Base-by-base conservation (phyloP, 129 eudicot species). In the Sambucus nigra region DNA sequence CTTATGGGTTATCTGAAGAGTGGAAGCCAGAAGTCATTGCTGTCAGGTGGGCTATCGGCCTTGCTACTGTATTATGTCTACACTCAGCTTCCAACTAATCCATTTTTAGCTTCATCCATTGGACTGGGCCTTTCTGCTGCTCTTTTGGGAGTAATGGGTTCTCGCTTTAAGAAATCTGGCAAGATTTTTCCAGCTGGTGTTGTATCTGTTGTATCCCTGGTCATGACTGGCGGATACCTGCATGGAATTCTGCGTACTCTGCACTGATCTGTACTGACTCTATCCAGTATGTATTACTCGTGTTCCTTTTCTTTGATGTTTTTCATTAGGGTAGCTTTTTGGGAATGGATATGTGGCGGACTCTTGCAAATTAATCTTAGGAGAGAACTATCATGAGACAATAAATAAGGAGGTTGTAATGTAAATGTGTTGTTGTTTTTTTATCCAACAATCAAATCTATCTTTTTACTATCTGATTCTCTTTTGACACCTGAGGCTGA, bases 111-210 rank as follows among this genome's bases (percentile, higher is more conserved):
- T 47, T 89, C 98, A 3, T 63, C 83, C 26, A 15, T 89, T 60
- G 98, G 98, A 4, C 63, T 85, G 17, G 95, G 84, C n/a, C 58
- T 85, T 47, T 89, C 98, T 25, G 95, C 86, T 29, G 80, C 86
- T 19, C 98, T 85, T 55, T 63, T 89, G 51, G 98, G 51, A 27
- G 93, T 85, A 47, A 89, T 89, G 98, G 98, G 95, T 12, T 55
- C 76, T 29, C 81, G 94, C 35, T 89, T 81, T 63, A 73, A 70
- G 95, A 85, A 74, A 13, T 81, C 95, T 1, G 89, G 94, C 15
- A 91, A 91, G 65, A 51, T 91, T 9, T 84, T 89, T 51, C 98
- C 98, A 0, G 95, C 98, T 13, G 98, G 95, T 21, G 81, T 85
- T 25, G 98, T 89, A 45, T 81, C 98, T 5, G 52, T 81, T 25